Base-by-base conservation (phyloP, 805 yeast species). In the Torulaspora maleeae region DNA sequence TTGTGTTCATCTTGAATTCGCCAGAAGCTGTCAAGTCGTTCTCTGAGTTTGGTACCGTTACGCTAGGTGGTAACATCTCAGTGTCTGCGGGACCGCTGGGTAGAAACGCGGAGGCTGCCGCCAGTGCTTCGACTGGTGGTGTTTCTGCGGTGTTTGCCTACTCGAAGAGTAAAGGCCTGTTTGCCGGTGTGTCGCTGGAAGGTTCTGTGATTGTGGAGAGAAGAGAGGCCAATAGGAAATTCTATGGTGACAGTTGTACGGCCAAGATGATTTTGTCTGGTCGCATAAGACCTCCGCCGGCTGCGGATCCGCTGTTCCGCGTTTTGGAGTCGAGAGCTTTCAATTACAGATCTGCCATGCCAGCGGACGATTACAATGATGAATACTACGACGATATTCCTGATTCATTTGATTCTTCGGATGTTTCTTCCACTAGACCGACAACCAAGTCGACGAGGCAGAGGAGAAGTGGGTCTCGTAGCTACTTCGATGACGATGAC, bases 1-100 rank as follows among this genome's bases (percentile, higher is more conserved):
- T 91, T 61, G 96, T 91, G 24, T 91, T 91, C 64, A 90, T 93
- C 49, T 75, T 91, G 53, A 91, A 93, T 70, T 79, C 86, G 11
- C 75, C 78, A 41, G 79, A 89, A 2, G 98, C 99, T 2, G 99
- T 91, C 38, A 87, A 85, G 51, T 81, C 96, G 9, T 91, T 91
- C 68, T 88, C 97, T 11, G 96, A 89, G 64, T 78, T 83, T 53
- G 99, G 99, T 3, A 86, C 96, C 13, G 80, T 91, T 48, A 93
- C 98, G 1, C 74, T 91, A 40, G 99, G 99, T 58, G 96, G 97
- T 52, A 91, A 91, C 60, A 76, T 91, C 22, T 88, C 96, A 15
- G 83, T 91, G 28, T 96, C 99, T 11, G 98, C 97, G 1, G 99
- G 99, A 35, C 98, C 98, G 1, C 71, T 93, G 53, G 99, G 99